phyloP scores from a whole-genome alignment of 805 yeast species.

The Candida vaughaniae region DNA sequence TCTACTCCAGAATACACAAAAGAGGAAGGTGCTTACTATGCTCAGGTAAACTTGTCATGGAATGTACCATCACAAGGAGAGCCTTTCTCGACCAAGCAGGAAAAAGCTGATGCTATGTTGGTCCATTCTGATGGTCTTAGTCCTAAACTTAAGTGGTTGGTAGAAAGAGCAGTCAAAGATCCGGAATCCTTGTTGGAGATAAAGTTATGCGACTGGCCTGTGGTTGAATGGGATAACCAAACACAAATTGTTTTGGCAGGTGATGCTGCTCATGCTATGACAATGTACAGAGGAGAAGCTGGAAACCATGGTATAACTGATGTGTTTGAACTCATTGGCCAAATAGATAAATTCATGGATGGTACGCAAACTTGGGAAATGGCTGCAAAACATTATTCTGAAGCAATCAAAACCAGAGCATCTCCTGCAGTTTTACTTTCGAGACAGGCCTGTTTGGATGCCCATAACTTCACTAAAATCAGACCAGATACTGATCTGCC shows the following conservation, averaged over 20 bases:
- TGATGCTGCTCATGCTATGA: conserved; percentile 23
- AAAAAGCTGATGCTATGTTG: conserved; percentile 17
- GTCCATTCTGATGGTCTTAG: conserved; percentile 14
- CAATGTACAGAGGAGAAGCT: conserved; percentile 22
- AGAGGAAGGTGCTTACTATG: conserved; percentile 13
- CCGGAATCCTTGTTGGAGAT: conserved; percentile 14
- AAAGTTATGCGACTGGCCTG: conserved; percentile 17
- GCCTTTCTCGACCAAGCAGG: conserved; percentile 15
- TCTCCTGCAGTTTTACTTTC: conserved; percentile 20
- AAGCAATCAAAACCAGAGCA: conserved; percentile 13
- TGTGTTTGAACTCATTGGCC: conserved; percentile 12
- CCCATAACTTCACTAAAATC: conserved; percentile 21
- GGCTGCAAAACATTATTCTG: conserved; percentile 13
- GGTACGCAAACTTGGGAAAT: conserved; percentile 13
- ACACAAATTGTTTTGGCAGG: conserved; percentile 15
- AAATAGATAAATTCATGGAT: conserved; percentile 11
- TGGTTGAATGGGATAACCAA: conserved; percentile 14
- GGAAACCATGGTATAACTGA: conserved; percentile 20
- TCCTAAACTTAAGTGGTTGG: conserved; percentile 14
- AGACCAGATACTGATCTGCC: conserved; percentile 17
- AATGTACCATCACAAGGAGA: conserved; percentile 11
- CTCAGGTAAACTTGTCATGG: conserved; percentile 21
- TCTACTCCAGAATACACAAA: conserved; percentile 17
- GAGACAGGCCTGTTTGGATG: conserved; percentile 26
- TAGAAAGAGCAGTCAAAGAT: conserved; percentile 14